phyloP scores from a whole-genome alignment of 495 filamentous ascomycete species.

The Penicillium salamii region DNA sequence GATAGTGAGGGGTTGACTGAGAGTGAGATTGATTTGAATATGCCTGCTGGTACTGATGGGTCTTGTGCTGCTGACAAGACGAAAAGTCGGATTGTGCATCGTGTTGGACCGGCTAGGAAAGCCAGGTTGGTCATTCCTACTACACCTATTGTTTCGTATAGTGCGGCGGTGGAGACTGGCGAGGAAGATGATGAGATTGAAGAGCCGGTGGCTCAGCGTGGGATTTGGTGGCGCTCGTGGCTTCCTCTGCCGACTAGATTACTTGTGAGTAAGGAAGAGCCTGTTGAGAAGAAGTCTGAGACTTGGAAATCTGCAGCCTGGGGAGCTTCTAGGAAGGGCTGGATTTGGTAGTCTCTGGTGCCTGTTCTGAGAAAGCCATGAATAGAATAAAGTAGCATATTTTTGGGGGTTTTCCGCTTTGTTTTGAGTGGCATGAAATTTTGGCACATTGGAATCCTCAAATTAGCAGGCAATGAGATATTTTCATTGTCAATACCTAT shows the following conservation, averaged over 20 bases:
- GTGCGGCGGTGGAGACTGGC: neutral
- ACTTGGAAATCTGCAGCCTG: too few relatives aligned
- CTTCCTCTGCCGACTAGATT: conserved; percentile 2
- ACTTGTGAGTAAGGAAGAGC: neutral
- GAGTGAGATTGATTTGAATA: neutral
- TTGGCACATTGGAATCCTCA: neutral
- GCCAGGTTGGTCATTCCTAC: neutral
- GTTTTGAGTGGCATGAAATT: neutral
- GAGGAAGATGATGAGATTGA: neutral
- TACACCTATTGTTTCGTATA: neutral
- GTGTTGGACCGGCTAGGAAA: neutral
- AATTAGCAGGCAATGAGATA: neutral
- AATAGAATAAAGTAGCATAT: neutral
- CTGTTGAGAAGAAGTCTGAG: neutral
- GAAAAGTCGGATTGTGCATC: too few relatives aligned
- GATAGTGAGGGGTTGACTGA: neutral
- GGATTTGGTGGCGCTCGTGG: neutral
- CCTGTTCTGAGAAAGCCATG: neutral
- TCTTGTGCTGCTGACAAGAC: neutral
- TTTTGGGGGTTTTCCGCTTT: conserved; percentile 22
- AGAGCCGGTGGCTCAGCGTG: neutral
- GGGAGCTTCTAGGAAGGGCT: neutral
- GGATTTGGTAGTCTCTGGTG: neutral
- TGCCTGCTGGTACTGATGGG: neutral
- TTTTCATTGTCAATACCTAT: too few relatives aligned